Conservation (phyloP, 2,329 filamentous ascomycete species). For the Microdochium nivale region DNA sequence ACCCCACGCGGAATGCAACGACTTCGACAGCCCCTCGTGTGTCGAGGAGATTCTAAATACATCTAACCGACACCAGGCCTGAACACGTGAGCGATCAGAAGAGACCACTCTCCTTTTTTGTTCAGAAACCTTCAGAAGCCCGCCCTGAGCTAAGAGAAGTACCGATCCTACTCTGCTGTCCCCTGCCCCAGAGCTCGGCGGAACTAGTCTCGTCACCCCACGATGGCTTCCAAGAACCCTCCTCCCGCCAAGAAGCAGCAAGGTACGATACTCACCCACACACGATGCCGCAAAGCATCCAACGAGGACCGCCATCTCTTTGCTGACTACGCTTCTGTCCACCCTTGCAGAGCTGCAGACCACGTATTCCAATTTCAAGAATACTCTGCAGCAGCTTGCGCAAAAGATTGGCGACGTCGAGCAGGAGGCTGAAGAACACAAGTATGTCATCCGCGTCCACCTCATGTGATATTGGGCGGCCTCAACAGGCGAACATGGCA, state of each 20-base stretch:
- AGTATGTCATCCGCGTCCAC: constrained; percentile 61
- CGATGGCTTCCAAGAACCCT: background rate
- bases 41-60: background rate
- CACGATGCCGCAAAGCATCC: constrained; percentile 4
- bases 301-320: background rate
- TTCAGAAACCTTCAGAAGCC: no score
- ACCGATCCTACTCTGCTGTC: no score
- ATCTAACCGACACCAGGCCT: no score
- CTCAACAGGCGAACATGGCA: no score
- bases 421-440: constrained; percentile 95
- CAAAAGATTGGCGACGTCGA: constrained; percentile 97
- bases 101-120: no score
- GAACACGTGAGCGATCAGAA: no score
- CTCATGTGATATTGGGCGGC: constrained; percentile 10
- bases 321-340: background rate
- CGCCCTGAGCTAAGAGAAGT: no score
- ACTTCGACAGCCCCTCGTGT: background rate
- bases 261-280: no score
- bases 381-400: constrained; percentile 79
- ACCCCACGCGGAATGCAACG: no score
- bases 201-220: constrained; percentile 2
- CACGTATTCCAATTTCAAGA: constrained; percentile 72
- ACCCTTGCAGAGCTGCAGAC: constrained; percentile 59
- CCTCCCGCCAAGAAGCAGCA: background rate
- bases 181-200: background rate